Conservation (phyloP, 1,139 yeast species). For the Suhomyces anneliseae region DNA sequence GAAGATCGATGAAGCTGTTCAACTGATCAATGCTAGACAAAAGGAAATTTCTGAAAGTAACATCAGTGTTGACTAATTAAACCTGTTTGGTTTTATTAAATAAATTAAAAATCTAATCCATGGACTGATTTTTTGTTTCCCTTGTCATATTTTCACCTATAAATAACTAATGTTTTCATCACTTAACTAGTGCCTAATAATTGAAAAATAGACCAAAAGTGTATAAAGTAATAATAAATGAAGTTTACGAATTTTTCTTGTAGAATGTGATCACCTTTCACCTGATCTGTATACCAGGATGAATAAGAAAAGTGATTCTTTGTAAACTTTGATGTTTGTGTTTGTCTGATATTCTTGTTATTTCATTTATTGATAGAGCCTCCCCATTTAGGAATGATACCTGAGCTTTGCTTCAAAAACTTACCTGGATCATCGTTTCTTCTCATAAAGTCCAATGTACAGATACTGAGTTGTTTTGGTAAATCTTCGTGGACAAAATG, state of each 20-base stretch:
- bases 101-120: background rate
- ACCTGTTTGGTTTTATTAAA: background rate
- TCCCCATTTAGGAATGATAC: slow-evolving; percentile 53
- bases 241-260: no score
- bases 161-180: no score
- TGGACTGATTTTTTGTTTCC: no score
- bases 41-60: slow-evolving; percentile 23
- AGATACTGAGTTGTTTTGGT: slow-evolving; percentile 64
- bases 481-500: slow-evolving; percentile 93
- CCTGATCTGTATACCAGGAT: no score
- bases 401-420: slow-evolving; percentile 39
- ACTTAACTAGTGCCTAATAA: no score
- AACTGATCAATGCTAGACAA: slow-evolving; percentile 44
- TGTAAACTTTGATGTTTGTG: no score
- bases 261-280: no score
- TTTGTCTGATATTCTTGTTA: background rate
- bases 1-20: slow-evolving; percentile 78
- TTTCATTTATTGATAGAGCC: slow-evolving; percentile 36
- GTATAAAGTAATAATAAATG: no score
- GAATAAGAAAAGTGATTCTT: no score
- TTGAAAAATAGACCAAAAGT: no score
- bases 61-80: slow-evolving; percentile 14
- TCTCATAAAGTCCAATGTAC: slow-evolving; percentile 50
- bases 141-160: background rate
- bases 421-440: slow-evolving; percentile 43